A percentile compares a stretch with the other conserved stretches of the same genome.
phyloP scores from a whole-genome alignment of 768 basidiomycete genomes.

The Suillus subaureus region DNA sequence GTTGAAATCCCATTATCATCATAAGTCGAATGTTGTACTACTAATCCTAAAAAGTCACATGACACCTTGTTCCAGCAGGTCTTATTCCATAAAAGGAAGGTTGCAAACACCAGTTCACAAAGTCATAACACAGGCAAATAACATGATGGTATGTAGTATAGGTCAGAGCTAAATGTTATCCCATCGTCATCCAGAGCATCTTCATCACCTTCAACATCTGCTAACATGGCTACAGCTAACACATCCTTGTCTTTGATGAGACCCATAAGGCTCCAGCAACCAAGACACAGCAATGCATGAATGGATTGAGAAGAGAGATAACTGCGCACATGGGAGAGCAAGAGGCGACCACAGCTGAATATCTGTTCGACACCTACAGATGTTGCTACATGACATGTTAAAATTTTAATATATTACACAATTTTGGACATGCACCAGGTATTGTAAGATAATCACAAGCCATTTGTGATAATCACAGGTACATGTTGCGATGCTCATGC shows the following conservation, averaged over 20 bases:
- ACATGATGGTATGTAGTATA: neutral
- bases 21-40: too few species aligned
- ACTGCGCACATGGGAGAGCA: slow-evolving; percentile 29
- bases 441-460: slow-evolving; percentile 36
- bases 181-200: slow-evolving; percentile 9
- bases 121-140: too few species aligned
- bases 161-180: slow-evolving; percentile 6
- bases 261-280: slow-evolving; percentile 15
- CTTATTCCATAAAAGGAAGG: too few species aligned
- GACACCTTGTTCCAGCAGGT: too few species aligned
- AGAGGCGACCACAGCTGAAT: slow-evolving; percentile 14
- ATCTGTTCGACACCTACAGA: slow-evolving; percentile 12
- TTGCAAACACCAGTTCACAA: too few species aligned
- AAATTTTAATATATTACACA: too few species aligned
- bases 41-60: too few species aligned
- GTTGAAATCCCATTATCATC: too few species aligned
- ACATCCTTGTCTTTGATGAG: slow-evolving; percentile 24
- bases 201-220: slow-evolving; percentile 9
- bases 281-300: slow-evolving; percentile 20
- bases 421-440: slow-evolving; percentile 17
- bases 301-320: slow-evolving; percentile 24
- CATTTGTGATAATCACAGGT: slow-evolving; percentile 30
- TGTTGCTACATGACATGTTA: slow-evolving; percentile 5
- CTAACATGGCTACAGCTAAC: slow-evolving; percentile 14
- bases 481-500: too few species aligned